Percentiles rank a stretch among this genome's conserved stretches.
These are phyloP conservation scores for Lachnellula hyalina DNA, from an alignment of 2,329 filamentous ascomycete genomes.

Conservation along the genomic window DNA sequence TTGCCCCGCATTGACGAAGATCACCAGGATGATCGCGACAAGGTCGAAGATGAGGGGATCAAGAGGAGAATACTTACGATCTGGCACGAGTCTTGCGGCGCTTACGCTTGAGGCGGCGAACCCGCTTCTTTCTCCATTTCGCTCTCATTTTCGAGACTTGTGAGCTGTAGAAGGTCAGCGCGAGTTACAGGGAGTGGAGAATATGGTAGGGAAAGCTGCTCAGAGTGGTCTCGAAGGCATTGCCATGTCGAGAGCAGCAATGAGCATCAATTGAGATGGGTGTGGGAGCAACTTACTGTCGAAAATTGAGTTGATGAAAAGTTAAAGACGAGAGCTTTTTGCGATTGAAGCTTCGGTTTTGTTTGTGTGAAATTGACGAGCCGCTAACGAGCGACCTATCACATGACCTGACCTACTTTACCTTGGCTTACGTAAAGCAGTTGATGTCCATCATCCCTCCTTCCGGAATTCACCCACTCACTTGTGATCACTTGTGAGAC, in stretches of 20 bases:
- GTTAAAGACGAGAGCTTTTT: background rate
- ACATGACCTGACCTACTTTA: too few relatives aligned
- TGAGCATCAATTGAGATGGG: background rate
- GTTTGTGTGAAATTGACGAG: background rate
- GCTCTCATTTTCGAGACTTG: slow-evolving; percentile 60
- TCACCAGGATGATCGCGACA: background rate
- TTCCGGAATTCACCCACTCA: background rate
- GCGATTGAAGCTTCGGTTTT: background rate
- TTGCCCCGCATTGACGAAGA: background rate
- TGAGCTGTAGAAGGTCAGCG: background rate
- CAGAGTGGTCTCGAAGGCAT: background rate
- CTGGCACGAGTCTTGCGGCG: slow-evolving; percentile 99
- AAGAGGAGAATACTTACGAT: slow-evolving; percentile 62
- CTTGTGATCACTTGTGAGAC: too few relatives aligned
- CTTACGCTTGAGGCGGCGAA: slow-evolving; percentile 98
- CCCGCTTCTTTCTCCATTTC: slow-evolving; percentile 99
- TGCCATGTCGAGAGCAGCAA: background rate
- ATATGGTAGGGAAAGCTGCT: background rate
- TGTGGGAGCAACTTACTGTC: slow-evolving; percentile 5
- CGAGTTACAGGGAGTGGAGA: background rate
- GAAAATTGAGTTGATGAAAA: slow-evolving; percentile 8
- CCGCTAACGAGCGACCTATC: background rate
- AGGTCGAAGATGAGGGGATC: background rate
- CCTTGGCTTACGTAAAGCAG: background rate
- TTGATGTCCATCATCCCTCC: background rate